These are phyloP conservation scores for Mycena albidolilacea DNA, from an alignment of 768 basidiomycete genomes.

Conservation along the genomic window DNA sequence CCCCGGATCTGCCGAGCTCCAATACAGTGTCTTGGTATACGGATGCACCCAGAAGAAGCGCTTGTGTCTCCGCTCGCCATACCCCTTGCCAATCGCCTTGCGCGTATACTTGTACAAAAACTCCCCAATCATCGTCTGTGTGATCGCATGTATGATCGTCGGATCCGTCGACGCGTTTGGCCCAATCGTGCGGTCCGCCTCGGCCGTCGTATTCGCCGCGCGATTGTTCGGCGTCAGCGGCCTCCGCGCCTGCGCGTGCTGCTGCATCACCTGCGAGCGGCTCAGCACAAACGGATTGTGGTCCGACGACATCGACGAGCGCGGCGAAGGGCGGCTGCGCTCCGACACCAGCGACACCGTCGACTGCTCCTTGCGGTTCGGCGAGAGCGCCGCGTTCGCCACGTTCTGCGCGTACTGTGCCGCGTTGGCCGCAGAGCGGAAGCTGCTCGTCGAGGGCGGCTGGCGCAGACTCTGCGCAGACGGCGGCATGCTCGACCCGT, in stretches of 20 bases:
- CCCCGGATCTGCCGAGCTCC: constrained; percentile 96
- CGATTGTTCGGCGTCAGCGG: constrained; percentile 63
- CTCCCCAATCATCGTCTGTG: constrained; percentile 99
- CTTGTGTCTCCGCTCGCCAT: constrained; percentile 91
- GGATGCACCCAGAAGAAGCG: constrained; percentile 99
- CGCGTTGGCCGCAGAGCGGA: constrained; percentile 81
- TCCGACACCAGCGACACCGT: constrained; percentile 81
- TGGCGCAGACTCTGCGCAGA: constrained; percentile 73
- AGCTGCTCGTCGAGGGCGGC: constrained; percentile 85
- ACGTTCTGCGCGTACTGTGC: constrained; percentile 65
- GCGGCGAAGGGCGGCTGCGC: constrained; percentile 76
- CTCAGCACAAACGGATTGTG: constrained; percentile 62
- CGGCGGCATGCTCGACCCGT: constrained; percentile 85
- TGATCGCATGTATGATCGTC: constrained; percentile 93
- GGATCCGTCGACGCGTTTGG: constrained; percentile 83
- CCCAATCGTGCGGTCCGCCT: constrained; percentile 56
- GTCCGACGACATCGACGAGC: constrained; percentile 89
- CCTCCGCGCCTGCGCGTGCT: constrained; percentile 52
- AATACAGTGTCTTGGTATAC: constrained; percentile 97
- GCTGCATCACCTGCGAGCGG: constrained; percentile 43
- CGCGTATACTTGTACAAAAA: constrained; percentile 98
- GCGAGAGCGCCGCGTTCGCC: constrained; percentile 63
- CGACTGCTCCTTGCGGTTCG: constrained; percentile 69
- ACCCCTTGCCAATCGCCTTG: constrained; percentile 88
- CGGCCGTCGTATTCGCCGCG: constrained; percentile 40